These are phyloP conservation scores for Penicillium sp. DNA, from an alignment of 2,329 filamentous ascomycete genomes.

Conservation along the genomic window DNA sequence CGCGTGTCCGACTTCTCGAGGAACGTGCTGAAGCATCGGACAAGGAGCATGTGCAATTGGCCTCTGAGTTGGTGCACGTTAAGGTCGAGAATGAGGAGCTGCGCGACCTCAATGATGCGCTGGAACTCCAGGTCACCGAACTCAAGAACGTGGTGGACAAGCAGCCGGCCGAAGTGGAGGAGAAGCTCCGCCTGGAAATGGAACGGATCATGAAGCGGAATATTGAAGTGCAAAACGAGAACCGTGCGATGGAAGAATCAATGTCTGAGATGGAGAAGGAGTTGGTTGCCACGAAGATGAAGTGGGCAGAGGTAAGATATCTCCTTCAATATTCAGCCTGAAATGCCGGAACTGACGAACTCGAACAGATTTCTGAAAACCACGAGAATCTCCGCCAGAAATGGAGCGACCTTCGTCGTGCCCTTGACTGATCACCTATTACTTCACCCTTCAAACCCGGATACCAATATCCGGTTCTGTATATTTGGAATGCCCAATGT, in stretches of 20 bases:
- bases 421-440: constrained; percentile 42
- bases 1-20: constrained; percentile 80
- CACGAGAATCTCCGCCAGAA: constrained; percentile 72
- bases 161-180: constrained; percentile 85
- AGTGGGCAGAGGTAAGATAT: constrained; percentile 79
- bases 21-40: constrained; percentile 85
- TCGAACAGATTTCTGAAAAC: constrained; percentile 60
- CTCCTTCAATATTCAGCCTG: not conserved
- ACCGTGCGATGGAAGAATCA: constrained; percentile 81
- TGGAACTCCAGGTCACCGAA: constrained; percentile 81
- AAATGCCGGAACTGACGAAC: not conserved
- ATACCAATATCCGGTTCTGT: constrained; percentile 11
- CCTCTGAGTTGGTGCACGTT: constrained; percentile 83
- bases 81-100: constrained; percentile 93
- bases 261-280: constrained; percentile 89
- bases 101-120: constrained; percentile 81
- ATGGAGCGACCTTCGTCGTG: constrained; percentile 68
- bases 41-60: constrained; percentile 83
- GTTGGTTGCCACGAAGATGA: constrained; percentile 90
- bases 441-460: not conserved
- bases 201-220: constrained; percentile 91
- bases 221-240: constrained; percentile 90
- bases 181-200: constrained; percentile 76
- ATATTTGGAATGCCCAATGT: constrained; percentile 16
- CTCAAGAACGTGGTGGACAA: constrained; percentile 82